Base-by-base conservation (phyloP, 2,329 filamentous ascomycete genomes). In the Nemania bipapillata region DNA sequence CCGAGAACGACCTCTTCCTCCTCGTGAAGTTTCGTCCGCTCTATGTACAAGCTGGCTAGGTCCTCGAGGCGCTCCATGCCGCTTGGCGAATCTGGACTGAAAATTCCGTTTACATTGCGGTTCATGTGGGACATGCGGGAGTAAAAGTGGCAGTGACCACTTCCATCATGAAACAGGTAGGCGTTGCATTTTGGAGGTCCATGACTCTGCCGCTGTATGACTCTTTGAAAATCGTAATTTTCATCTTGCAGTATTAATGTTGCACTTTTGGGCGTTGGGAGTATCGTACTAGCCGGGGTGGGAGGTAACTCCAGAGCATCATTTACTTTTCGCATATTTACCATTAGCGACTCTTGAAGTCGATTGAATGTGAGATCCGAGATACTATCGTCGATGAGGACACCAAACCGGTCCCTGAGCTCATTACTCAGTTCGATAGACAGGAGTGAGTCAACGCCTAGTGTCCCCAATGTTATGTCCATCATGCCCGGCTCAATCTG, bases 1-100 rank as follows among this genome's bases (percentile, higher is more conserved):
- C 84, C 84, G 0, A 87, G 78, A 35, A 75, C 56, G 37, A 73
- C 42, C 11, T 66, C 63, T 8, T 63, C 26, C 20, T 70, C 47
- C 1, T 32, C 42, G 2, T 49, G 24, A 4, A 75, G 63, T 4
- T 60, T 65, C 20, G 72, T 66, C 20, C 59, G 55, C 37, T 72
- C 52, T 40, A 74, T 74, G 55, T 73, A 75, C 24, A 68, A 63
- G 26, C 35, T 52, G 7, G 71, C 72, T 2, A 74, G 63, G 62
- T 77, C 66, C 49, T 72, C 70, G 4, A 72, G 53, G 30, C 57
- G n/a, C 20, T 62, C 30, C 7, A 63, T 55, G 28, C 22, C 55
- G 24, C 24, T 12, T 3, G 53, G 42, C 52, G 30, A 20, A 57
- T 65, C 45, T n/a, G 65, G 32, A 30, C 58, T 37, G 55, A 60